Percentiles rank a stretch among this genome's conserved stretches.
Conservation (phyloP, 345 rosid genomes). For the Pistacia atlantica region DNA sequence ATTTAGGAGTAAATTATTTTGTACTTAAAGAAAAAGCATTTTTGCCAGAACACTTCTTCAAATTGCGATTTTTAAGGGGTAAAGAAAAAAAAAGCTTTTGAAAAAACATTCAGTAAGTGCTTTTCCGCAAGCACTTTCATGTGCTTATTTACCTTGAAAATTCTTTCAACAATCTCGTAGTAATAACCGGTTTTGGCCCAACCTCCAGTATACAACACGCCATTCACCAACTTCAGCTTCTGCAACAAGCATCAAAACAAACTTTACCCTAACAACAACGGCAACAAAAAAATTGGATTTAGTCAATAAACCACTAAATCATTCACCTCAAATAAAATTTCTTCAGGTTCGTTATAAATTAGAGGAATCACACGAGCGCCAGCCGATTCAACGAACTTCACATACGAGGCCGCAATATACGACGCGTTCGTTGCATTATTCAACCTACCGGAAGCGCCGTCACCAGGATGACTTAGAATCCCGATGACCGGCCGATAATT, state of each 20-base stretch:
- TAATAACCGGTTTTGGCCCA: slow-evolving; percentile 73
- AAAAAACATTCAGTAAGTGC: too few relatives aligned
- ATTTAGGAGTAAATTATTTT: too few relatives aligned
- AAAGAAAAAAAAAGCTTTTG: too few relatives aligned
- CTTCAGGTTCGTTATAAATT: slow-evolving; percentile 69
- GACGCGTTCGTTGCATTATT: slow-evolving; percentile 55
- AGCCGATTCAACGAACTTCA: slow-evolving; percentile 87
- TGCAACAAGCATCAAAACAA: slow-evolving; percentile 28
- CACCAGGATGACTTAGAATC: slow-evolving; percentile 82
- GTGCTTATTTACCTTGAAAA: too few relatives aligned
- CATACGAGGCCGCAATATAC: slow-evolving; percentile 81
- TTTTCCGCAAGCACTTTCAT: too few relatives aligned
- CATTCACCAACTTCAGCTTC: slow-evolving; percentile 85
- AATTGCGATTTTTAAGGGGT: too few relatives aligned
- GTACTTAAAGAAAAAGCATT: too few relatives aligned
- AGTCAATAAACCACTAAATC: not conserved
- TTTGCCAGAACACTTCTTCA: too few relatives aligned
- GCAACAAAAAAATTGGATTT: not conserved
- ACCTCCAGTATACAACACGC: slow-evolving; percentile 87
- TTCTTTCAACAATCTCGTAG: too few relatives aligned
- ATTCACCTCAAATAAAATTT: slow-evolving; percentile 63
- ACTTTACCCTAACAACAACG: not conserved
- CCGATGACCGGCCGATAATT: slow-evolving; percentile 86
- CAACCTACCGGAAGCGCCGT: slow-evolving; percentile 84
- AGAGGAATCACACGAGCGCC: slow-evolving; percentile 93